These are phyloP conservation scores for Pestalotiopsis sp. DNA, from an alignment of 2,329 filamentous ascomycete genomes.

Conservation along the genomic window DNA sequence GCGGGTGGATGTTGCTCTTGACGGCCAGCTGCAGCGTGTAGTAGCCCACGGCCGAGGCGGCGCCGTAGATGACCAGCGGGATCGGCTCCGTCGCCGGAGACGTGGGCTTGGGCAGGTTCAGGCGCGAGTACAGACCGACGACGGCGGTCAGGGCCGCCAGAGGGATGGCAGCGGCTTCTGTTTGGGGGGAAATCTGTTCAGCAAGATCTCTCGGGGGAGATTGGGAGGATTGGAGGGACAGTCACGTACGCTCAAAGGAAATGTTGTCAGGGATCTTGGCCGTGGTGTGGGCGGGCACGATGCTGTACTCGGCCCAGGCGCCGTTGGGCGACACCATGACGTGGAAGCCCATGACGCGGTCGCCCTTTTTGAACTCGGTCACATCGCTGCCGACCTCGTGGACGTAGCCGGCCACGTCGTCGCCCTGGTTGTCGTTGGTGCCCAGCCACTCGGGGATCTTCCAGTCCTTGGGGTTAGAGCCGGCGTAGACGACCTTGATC, in stretches of 20 bases:
- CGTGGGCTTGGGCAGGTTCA: conserved; percentile 53
- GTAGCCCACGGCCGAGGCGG: conserved; percentile 57
- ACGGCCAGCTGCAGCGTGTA: conserved; percentile 60
- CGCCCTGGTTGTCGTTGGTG: conserved; percentile 45
- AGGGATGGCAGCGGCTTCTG: conserved; percentile 58
- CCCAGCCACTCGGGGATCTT: conserved; percentile 33
- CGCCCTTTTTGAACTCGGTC: conserved; percentile 50
- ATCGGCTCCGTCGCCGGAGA: conserved; percentile 32
- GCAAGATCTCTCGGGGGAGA: neutral
- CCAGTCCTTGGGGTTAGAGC: conserved; percentile 52
- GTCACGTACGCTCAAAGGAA: conserved; percentile 48
- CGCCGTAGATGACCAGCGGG: conserved; percentile 55
- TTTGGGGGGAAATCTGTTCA: conserved; percentile 6
- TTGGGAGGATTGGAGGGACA: too few relatives aligned
- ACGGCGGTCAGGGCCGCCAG: conserved; percentile 58
- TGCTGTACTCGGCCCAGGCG: conserved; percentile 63
- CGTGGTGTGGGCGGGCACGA: conserved; percentile 57
- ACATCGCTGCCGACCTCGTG: conserved; percentile 57
- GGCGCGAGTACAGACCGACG: conserved; percentile 48
- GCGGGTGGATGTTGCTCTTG: conserved; percentile 59
- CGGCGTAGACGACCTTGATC: conserved; percentile 44
- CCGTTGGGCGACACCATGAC: conserved; percentile 54
- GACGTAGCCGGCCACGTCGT: conserved; percentile 59
- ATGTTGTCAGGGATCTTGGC: conserved; percentile 54
- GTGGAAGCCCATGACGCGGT: conserved; percentile 16